These are phyloP conservation scores for Polytrichum commune DNA, from an alignment of 225 moss, liverwort and hornwort species.

Conservation along the genomic window DNA sequence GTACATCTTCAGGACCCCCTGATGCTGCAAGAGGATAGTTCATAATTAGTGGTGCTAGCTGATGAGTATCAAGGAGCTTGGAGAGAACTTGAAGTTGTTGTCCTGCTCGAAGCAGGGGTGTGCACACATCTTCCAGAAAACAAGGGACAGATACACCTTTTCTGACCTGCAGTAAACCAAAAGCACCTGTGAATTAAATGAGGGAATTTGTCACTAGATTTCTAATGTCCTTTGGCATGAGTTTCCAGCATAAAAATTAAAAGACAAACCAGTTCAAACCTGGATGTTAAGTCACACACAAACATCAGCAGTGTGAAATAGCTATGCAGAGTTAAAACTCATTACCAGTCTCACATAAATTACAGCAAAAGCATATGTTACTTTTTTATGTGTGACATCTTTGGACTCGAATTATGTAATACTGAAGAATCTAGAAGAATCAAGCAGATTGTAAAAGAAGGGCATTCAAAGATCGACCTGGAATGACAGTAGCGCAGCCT, in stretches of 20 bases:
- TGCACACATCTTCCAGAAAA: slow-evolving; percentile 82
- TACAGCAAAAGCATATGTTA: too few species aligned
- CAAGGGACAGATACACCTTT: slow-evolving; percentile 65
- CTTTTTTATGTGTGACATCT: background rate
- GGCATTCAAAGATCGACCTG: slow-evolving; percentile 21
- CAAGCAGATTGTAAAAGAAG: background rate
- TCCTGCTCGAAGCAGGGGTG: slow-evolving; percentile 82
- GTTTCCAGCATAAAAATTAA: too few species aligned
- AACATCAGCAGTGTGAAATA: too few species aligned
- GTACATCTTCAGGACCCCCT: slow-evolving; percentile 23
- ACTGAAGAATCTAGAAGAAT: background rate
- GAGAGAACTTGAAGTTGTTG: slow-evolving; percentile 92
- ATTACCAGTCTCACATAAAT: too few species aligned
- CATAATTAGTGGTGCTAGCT: slow-evolving; percentile 65
- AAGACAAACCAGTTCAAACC: too few species aligned
- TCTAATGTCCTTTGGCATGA: too few species aligned
- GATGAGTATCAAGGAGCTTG: slow-evolving; percentile 69
- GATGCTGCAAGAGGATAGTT: slow-evolving; percentile 39
- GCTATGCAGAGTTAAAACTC: too few species aligned
- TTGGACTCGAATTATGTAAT: background rate
- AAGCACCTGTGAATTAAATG: too few species aligned
- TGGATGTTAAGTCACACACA: too few species aligned
- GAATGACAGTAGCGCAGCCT: slow-evolving; percentile 42
- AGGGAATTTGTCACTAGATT: too few species aligned
- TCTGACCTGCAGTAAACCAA: slow-evolving; percentile 53